Base-by-base conservation (phyloP, 495 filamentous ascomycete species). In the Ascodesmis nigricans region DNA sequence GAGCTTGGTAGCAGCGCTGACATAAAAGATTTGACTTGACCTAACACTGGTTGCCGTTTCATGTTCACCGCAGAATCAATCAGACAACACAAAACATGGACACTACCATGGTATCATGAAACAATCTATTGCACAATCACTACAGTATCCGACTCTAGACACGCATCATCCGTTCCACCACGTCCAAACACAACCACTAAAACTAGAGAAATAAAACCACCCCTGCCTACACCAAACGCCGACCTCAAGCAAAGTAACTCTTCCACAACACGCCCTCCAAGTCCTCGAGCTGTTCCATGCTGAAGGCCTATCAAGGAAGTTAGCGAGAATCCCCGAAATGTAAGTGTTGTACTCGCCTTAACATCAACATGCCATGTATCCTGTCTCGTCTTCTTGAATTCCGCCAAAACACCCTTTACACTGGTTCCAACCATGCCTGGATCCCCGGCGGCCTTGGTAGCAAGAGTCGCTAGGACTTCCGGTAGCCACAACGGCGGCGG, bases 371-470 rank as follows among this genome's bases (percentile, higher is more conserved):
- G 72, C 87, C 87, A 99, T 44, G 84, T 99, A 64, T 99, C 87
- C 57, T 95, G 90, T 54, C 87, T 73, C 31, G 90, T 95, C 67
- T 95, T 99, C 60, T 99, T 99, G 55, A 99, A 99, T 45, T 99
- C 87, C 29, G 81, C 81, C 42, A 99, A 61, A 7, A 91, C 82
- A 13, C 64, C 69, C 65, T 99, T 99, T n/a, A 91, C 87, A 41
- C 87, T 91, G 53, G 90, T 90, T 4, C 90, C 90, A 33, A 99
- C 83, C 40, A 87, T 75, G 0, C 87, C 87, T 0, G 79, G 75
- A 47, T 95, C 87, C 33, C 64, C 78, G 9, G 83, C 80, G 24
- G 87, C 81, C 29, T 75, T 71, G 35, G 70, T 67, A 5, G 87
- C 91, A 37, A 99, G 55, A 27, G 75, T 72, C 20, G 87, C 79